phyloP scores from a whole-genome alignment of 306 rosid species.

The Acmispon strigosus region DNA sequence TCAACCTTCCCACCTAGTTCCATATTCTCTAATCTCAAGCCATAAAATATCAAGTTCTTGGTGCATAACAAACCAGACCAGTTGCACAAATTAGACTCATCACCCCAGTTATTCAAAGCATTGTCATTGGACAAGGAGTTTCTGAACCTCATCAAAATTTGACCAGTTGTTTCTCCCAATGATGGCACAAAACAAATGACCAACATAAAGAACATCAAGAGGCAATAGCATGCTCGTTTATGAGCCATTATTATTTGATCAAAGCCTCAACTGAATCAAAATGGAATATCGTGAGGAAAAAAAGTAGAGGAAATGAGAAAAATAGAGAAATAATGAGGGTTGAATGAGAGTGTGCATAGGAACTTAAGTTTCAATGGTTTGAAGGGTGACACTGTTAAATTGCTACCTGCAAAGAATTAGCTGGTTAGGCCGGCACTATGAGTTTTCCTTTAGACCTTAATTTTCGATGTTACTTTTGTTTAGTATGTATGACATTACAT shows the following conservation, averaged over 20 bases:
- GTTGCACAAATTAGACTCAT: slow-evolving; percentile 30
- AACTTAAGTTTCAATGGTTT: slow-evolving; percentile 9
- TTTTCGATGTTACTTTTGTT: too few relatives aligned
- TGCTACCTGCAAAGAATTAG: slow-evolving; percentile 27
- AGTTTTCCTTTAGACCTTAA: too few relatives aligned
- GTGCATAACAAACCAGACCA: slow-evolving; percentile 58
- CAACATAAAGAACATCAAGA: slow-evolving; percentile 9
- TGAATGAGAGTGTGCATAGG: not conserved
- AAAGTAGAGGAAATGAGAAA: not conserved
- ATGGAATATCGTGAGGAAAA: not conserved
- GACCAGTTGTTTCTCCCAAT: not conserved
- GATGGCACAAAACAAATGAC: slow-evolving; percentile 10
- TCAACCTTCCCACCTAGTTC: slow-evolving; percentile 48
- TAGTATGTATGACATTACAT: not conserved
- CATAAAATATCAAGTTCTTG: not conserved
- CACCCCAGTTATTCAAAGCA: slow-evolving; percentile 48
- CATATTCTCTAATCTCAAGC: slow-evolving; percentile 42
- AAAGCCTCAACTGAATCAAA: not conserved
- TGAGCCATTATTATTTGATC: slow-evolving; percentile 14
- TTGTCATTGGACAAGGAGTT: slow-evolving; percentile 25
- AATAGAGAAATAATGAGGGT: not conserved
- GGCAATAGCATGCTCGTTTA: not conserved
- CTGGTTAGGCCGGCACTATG: slow-evolving; percentile 46
- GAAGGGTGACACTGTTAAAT: slow-evolving; percentile 24
- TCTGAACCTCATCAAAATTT: slow-evolving; percentile 41